Conservation (phyloP, 768 basidiomycete genomes). For the Paxillus rubicundulus region DNA sequence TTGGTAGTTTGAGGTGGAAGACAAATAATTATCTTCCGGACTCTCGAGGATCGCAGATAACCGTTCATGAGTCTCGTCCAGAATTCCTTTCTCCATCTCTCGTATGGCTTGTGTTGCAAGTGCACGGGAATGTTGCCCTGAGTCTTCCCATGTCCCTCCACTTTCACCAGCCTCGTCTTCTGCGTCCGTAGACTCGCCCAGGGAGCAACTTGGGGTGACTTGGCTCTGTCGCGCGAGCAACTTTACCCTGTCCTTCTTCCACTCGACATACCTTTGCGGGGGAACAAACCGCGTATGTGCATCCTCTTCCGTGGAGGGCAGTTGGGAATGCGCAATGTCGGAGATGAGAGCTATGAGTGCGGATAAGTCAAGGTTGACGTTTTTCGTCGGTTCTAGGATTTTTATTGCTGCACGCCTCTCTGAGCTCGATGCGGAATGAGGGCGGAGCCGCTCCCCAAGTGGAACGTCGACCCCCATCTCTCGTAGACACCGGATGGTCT, state of each 20-base stretch:
- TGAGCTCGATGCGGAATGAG: background rate
- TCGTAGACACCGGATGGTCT: constrained; percentile 54
- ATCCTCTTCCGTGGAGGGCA: constrained; percentile 56
- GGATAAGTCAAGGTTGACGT: constrained; percentile 81
- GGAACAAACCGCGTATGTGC: constrained; percentile 65
- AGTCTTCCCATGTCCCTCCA: constrained; percentile 25
- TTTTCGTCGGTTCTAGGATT: constrained; percentile 46
- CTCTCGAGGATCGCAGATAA: constrained; percentile 23
- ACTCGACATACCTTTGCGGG: constrained; percentile 53
- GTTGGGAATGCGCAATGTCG: constrained; percentile 71
- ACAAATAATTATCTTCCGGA: background rate
- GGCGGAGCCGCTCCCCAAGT: constrained; percentile 53
- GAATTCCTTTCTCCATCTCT: constrained; percentile 63
- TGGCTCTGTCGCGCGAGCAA: constrained; percentile 8
- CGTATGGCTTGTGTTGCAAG: constrained; percentile 70
- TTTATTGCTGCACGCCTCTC: constrained; percentile 1
- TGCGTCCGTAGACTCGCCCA: constrained; percentile 19
- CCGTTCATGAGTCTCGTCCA: constrained; percentile 61
- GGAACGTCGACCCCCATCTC: constrained; percentile 66
- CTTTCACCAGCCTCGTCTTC: constrained; percentile 15
- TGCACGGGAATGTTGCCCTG: constrained; percentile 62
- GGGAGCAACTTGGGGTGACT: background rate
- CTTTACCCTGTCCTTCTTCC: constrained; percentile 43
- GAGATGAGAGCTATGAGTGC: constrained; percentile 82
- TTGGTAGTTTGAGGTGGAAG: background rate